These are phyloP conservation scores for Stagonosporopsis tanaceti DNA, from an alignment of 2,329 filamentous ascomycete species.

Conservation along the genomic window DNA sequence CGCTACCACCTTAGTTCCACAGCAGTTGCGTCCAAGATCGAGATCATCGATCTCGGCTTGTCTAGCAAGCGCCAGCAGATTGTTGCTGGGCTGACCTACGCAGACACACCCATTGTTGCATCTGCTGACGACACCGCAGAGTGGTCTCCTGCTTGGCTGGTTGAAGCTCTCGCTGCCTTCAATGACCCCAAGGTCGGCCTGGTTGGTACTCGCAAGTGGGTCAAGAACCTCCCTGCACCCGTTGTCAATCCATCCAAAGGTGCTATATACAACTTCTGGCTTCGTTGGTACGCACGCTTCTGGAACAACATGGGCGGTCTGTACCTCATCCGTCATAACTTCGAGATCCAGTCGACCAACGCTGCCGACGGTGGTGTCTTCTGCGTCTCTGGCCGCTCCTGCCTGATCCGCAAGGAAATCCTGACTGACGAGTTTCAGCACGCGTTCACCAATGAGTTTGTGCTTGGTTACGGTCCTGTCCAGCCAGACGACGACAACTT, in stretches of 20 bases:
- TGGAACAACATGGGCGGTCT: constrained; percentile 34
- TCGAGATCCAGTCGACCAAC: constrained; percentile 42
- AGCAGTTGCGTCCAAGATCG: background rate
- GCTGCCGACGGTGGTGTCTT: constrained; percentile 45
- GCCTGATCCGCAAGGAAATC: constrained; percentile 34
- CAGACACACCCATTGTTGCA: constrained; percentile 21
- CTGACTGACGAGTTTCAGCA: constrained; percentile 31
- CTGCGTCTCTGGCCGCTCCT: constrained; percentile 43
- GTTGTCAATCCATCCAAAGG: background rate
- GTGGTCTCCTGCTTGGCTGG: constrained; percentile 28
- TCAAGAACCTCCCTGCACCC: constrained; percentile 19
- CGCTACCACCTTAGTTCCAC: constrained; percentile 4
- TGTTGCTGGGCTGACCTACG: constrained; percentile 16
- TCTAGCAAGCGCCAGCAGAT: constrained; percentile 34
- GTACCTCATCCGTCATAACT: constrained; percentile 47
- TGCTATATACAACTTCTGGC: background rate
- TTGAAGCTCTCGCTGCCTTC: constrained; percentile 30
- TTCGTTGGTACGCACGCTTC: constrained; percentile 20
- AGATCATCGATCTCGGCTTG: constrained; percentile 15
- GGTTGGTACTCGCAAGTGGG: constrained; percentile 37
- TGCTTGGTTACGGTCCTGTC: constrained; percentile 31
- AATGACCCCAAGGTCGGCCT: constrained; percentile 27
- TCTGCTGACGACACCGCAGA: constrained; percentile 33
- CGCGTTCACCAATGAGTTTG: constrained; percentile 31
- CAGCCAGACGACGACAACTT: constrained; percentile 53